Base-by-base conservation (phyloP, 169 alveolate genomes). In the Plasmodium inui region DNA sequence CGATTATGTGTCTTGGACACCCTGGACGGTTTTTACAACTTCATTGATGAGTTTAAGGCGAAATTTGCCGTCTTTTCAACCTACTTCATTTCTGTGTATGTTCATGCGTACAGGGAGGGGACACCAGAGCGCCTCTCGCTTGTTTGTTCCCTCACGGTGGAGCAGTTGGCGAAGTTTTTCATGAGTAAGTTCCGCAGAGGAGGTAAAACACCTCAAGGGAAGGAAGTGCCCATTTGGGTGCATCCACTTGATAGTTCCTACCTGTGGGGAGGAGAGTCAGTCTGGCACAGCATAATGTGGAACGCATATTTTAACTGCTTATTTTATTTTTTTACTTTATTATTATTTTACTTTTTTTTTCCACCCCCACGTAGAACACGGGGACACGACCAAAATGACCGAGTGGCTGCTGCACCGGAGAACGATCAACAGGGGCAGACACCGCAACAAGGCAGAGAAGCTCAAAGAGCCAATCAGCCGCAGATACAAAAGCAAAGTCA, bases 41-140 rank as follows among this genome's bases (percentile, higher is more conserved):
- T 88, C 34, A 57, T 88, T 19, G 81, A 88, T 78, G 86, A 88
- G 22, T 57, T 88, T 57, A 88, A 88, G 67, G 22, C 70, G 8
- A 88, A 88, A 22, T 88, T 88, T 88, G 10, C 30, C 37, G 82
- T 88, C 30, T 78, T 88, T 32, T 76, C 94, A 19, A 78, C 19
- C 30, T 88, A 78, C 72, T 88, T 78, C 81, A 88, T 88, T 37
- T 76, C 94, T 88, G 89, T 78, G 14, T 88, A 88, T 88, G 94
- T 88, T 8, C 72, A 79, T 57, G 70, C 94, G 19, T 78, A 88
- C 32, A 88, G 71, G 44, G 78, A 55, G 12, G 84, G 94, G 8
- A 79, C 57, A 0, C 94, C 94, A 3, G 32, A 78, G 37, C 37
- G 94, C 34, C 50, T 88, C 28, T 12, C 94, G n/a, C 86, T 78